phyloP scores from a whole-genome alignment of 345 rosid genomes.

The Citrus medica region DNA sequence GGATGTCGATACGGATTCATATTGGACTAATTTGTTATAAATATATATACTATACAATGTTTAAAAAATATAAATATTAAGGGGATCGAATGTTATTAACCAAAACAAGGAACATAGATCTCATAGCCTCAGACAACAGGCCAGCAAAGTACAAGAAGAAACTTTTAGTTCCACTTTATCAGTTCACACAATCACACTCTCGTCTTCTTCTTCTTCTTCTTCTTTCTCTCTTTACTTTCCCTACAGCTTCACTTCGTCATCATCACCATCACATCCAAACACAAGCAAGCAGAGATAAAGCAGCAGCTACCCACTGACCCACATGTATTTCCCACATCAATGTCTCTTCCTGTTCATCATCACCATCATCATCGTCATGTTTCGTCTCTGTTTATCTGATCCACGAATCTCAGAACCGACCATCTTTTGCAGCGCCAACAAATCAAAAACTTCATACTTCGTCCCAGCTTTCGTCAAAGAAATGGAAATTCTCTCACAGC shows the following conservation, averaged over 20 bases:
- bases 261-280: not conserved
- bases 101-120: not conserved
- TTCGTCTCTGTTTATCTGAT: constrained; percentile 22
- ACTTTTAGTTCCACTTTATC: not conserved
- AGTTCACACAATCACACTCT: not conserved
- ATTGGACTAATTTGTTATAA: no score
- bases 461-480: constrained; percentile 42
- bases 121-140: no score
- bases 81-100: not conserved
- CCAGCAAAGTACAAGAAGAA: not conserved
- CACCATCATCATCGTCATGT: not conserved
- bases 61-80: no score
- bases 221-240: not conserved
- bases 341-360: constrained; percentile 10
- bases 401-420: constrained; percentile 41
- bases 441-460: not conserved
- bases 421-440: constrained; percentile 33
- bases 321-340: constrained; percentile 7
- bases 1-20: no score
- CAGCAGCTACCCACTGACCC: not conserved
- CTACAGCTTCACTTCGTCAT: not conserved
- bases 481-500: constrained; percentile 36
- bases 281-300: not conserved
- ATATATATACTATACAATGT: no score
- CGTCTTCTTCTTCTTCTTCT: no score